A percentile compares a stretch with the other conserved stretches of the same genome.
phyloP scores from a whole-genome alignment of 2,329 filamentous ascomycete genomes.

The Alternaria angustiovoidea region DNA sequence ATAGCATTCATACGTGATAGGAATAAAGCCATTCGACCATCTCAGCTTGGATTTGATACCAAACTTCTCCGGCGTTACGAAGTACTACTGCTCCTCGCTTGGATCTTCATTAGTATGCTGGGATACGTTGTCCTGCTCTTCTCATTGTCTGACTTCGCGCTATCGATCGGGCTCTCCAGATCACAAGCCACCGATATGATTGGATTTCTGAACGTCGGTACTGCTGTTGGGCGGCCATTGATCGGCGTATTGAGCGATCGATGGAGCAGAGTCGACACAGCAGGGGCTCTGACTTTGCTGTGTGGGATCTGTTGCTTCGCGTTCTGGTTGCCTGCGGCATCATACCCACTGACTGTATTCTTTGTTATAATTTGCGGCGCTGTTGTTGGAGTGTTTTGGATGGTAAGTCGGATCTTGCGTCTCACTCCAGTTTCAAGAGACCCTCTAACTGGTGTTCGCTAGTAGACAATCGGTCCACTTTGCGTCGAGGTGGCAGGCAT shows the following conservation, averaged over 20 bases:
- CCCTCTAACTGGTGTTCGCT: background rate
- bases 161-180: constrained; percentile 53
- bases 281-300: constrained; percentile 50
- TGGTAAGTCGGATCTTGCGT: constrained; percentile 36
- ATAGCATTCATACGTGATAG: constrained; percentile 45
- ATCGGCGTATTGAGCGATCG: constrained; percentile 58
- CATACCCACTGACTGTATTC: constrained; percentile 54
- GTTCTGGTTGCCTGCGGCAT: constrained; percentile 58
- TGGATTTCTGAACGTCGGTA: constrained; percentile 59
- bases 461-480: constrained; percentile 51
- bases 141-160: constrained; percentile 58
- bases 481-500: constrained; percentile 54
- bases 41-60: constrained; percentile 47
- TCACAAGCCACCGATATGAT: constrained; percentile 53
- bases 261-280: constrained; percentile 54
- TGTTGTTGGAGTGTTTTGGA: constrained; percentile 60
- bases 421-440: background rate
- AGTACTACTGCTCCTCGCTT: constrained; percentile 50
- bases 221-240: constrained; percentile 57
- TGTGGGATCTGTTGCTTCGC: constrained; percentile 52
- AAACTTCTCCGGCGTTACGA: constrained; percentile 48
- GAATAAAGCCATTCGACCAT: constrained; percentile 44
- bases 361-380: constrained; percentile 56
- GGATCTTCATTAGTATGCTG: constrained; percentile 57
- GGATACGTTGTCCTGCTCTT: constrained; percentile 60